phyloP scores from a whole-genome alignment of 495 filamentous ascomycete species.

The Penicillium dipodomyicola region DNA sequence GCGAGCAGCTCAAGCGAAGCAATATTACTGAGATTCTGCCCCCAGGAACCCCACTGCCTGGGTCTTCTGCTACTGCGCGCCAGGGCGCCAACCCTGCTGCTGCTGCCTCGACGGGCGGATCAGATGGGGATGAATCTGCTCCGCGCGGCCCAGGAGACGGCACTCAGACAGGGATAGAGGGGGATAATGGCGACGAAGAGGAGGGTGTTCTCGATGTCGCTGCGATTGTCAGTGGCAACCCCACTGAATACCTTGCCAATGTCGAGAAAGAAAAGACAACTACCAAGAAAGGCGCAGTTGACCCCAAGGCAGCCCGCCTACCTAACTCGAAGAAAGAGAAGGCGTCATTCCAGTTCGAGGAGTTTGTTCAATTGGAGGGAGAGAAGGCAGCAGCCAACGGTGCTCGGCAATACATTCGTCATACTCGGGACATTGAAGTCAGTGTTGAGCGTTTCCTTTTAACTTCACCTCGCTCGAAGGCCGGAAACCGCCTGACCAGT shows the following conservation, averaged over 20 bases:
- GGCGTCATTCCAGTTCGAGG: conserved; percentile 80
- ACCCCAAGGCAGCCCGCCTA: conserved; percentile 57
- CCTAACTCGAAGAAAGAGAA: conserved; percentile 79
- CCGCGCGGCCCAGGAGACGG: conserved; percentile 53
- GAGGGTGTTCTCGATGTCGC: conserved; percentile 94
- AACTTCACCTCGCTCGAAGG: conserved; percentile 45
- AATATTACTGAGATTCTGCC: conserved; percentile 85
- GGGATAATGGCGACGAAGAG: conserved; percentile 50
- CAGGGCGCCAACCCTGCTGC: conserved; percentile 60
- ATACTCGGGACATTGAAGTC: conserved; percentile 72
- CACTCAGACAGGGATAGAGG: conserved; percentile 48
- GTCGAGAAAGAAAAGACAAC: conserved; percentile 84
- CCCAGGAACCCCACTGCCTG: conserved; percentile 57
- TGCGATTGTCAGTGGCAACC: conserved; percentile 91
- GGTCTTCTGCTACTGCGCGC: conserved; percentile 45
- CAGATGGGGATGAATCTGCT: conserved; percentile 33
- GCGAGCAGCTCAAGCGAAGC: conserved; percentile 90
- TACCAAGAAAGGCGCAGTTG: conserved; percentile 58
- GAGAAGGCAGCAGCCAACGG: conserved; percentile 27
- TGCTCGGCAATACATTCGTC: conserved; percentile 39
- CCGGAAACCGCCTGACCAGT: conserved; percentile 45
- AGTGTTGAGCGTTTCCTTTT: conserved; percentile 85
- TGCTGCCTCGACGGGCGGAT: conserved; percentile 52
- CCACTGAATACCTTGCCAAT: conserved; percentile 84
- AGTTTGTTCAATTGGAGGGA: conserved; percentile 59